These are phyloP conservation scores for Fusarium sp. DNA, from an alignment of 2,329 filamentous ascomycete genomes.

Conservation along the genomic window DNA sequence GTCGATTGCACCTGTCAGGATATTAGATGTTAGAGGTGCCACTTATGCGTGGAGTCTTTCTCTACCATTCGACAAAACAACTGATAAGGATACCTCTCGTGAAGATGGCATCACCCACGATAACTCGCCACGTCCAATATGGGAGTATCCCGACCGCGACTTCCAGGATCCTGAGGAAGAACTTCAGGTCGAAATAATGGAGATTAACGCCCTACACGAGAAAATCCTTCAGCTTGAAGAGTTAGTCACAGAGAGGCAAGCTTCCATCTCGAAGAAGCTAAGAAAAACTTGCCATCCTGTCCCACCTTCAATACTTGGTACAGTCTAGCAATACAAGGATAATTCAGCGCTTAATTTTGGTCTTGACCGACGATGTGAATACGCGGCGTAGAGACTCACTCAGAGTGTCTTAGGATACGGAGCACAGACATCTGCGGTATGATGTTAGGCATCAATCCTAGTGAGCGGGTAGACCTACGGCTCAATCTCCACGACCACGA, in stretches of 20 bases:
- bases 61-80: conserved; percentile 43
- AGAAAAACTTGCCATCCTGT: conserved; percentile 44
- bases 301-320: conserved; percentile 41
- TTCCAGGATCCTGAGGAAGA: conserved; percentile 53
- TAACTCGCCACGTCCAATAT: conserved; percentile 18
- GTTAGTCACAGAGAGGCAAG: conserved; percentile 60
- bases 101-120: background rate
- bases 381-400: no score
- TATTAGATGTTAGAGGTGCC: conserved; percentile 60
- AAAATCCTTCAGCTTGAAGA: conserved; percentile 60
- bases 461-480: no score
- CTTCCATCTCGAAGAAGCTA: conserved; percentile 56
- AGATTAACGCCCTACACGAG: conserved; percentile 60
- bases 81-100: background rate
- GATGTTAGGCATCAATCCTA: no score
- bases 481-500: no score
- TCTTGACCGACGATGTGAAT: no score
- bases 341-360: conserved; percentile 50
- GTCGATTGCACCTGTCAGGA: conserved; percentile 60
- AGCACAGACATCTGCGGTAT: no score
- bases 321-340: conserved; percentile 38
- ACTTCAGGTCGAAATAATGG: conserved; percentile 60
- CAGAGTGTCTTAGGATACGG: no score
- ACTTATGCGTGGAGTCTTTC: conserved; percentile 48
- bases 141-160: conserved; percentile 26